These are phyloP conservation scores for Phyllosticta citrichinensis DNA, from an alignment of 2,329 filamentous ascomycete genomes.

Conservation along the genomic window DNA sequence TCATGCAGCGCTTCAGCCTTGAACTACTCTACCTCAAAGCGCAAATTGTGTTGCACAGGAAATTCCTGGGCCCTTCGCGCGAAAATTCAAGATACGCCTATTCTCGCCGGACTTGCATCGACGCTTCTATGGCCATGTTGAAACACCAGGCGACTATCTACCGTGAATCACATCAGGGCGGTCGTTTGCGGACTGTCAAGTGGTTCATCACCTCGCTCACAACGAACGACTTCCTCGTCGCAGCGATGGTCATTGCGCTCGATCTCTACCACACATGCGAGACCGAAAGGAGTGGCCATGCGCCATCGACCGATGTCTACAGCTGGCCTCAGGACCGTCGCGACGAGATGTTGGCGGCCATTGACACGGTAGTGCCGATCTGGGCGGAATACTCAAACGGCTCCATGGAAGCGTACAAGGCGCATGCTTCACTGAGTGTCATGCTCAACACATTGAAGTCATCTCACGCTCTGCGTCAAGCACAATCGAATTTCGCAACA, in stretches of 20 bases:
- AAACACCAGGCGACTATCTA: constrained; percentile 67
- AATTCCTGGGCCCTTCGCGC: constrained; percentile 69
- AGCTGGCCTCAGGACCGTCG: constrained; percentile 42
- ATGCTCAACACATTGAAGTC: constrained; percentile 70
- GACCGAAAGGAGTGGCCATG: constrained; percentile 28
- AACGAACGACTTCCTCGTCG: constrained; percentile 76
- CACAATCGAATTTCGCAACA: constrained; percentile 21
- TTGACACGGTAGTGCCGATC: constrained; percentile 65
- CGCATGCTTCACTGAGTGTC: constrained; percentile 66
- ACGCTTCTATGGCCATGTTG: constrained; percentile 75
- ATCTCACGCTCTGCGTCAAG: constrained; percentile 26
- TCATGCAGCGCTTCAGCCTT: constrained; percentile 76
- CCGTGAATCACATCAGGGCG: constrained; percentile 60
- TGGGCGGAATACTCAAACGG: constrained; percentile 70
- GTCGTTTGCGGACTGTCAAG: constrained; percentile 61
- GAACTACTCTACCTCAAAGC: constrained; percentile 84
- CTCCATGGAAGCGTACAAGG: constrained; percentile 87
- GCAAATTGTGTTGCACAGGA: constrained; percentile 78
- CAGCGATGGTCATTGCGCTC: constrained; percentile 72
- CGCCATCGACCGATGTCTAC: constrained; percentile 27
- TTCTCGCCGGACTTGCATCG: constrained; percentile 73
- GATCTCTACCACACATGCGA: constrained; percentile 63
- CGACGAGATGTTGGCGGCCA: constrained; percentile 63
- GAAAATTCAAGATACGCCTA: constrained; percentile 74
- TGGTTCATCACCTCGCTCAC: constrained; percentile 74